A percentile compares a stretch with the other conserved stretches of the same genome.
Evolutionary conservation across 148 eudicot species (phyloP).

Genomic region (Nepenthes mirabilis): DNA sequence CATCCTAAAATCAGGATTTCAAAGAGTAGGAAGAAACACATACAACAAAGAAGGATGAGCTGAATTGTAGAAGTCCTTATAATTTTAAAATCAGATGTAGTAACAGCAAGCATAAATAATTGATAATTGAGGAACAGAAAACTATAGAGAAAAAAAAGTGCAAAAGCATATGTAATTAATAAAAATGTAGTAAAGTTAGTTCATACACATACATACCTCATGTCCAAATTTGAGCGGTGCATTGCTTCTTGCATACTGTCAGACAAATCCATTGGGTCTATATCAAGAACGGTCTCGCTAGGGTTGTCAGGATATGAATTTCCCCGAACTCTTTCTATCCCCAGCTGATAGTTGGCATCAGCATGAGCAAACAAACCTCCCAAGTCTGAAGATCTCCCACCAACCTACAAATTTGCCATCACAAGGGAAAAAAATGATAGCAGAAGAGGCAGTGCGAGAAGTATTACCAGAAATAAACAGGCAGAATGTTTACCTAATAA

Average conservation of each 20-base stretch:
- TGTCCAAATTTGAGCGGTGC: conserved; percentile 91
- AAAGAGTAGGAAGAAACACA: too few relatives aligned
- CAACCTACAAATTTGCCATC: conserved; percentile 22
- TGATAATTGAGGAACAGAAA: too few relatives aligned
- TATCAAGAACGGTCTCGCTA: conserved; percentile 36
- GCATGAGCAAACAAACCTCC: conserved; percentile 55
- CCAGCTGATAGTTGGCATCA: conserved; percentile 27
- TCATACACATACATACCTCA: conserved; percentile 69
- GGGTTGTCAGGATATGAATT: conserved; percentile 16
- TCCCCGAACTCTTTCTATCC: conserved; percentile 31
- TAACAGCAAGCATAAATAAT: too few relatives aligned
- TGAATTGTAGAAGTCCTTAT: too few relatives aligned
- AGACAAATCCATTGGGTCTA: conserved; percentile 91
- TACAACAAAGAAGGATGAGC: too few relatives aligned
- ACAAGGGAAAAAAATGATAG: conserved; percentile 5
- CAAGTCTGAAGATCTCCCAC: conserved; percentile 39
- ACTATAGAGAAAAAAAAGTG: too few relatives aligned
- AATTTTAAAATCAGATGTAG: too few relatives aligned
- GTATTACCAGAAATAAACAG: conserved; percentile 1
- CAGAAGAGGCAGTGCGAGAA: background rate
- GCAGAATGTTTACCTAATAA: background rate
- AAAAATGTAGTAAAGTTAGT: too few relatives aligned
- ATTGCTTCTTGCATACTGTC: conserved; percentile 93
- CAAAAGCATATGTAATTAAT: too few relatives aligned
- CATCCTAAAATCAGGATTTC: too few relatives aligned